Conservation (phyloP, 345 rosid species). For the Linum lewisii region DNA sequence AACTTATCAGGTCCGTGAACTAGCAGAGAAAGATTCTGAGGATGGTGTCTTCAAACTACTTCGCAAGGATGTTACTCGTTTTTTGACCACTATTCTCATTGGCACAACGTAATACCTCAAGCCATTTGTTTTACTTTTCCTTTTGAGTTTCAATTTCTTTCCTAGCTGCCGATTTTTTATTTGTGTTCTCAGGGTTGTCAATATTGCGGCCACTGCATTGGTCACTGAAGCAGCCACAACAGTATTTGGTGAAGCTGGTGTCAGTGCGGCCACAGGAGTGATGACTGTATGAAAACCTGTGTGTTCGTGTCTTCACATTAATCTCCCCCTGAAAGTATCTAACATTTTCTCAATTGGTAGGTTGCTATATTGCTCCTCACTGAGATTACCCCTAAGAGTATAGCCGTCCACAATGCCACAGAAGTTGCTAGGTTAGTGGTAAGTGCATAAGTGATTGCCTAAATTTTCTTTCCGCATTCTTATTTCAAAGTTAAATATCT, state of each 20-base stretch:
- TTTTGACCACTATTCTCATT: slow-evolving; percentile 93
- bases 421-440: slow-evolving; percentile 97
- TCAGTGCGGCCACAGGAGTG: slow-evolving; percentile 96
- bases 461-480: background rate
- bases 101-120: slow-evolving; percentile 79
- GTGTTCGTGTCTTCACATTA: slow-evolving; percentile 1
- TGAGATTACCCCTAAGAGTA: slow-evolving; percentile 97
- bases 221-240: slow-evolving; percentile 98
- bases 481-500: background rate
- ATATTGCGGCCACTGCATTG: slow-evolving; percentile 97
- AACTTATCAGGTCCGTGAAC: slow-evolving; percentile 69
- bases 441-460: slow-evolving; percentile 19
- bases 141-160: slow-evolving; percentile 18
- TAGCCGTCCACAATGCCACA: slow-evolving; percentile 91
- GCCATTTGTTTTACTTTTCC: slow-evolving; percentile 12
- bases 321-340: background rate
- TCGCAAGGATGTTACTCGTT: slow-evolving; percentile 93
- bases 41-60: slow-evolving; percentile 94
- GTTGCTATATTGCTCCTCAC: slow-evolving; percentile 89
- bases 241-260: slow-evolving; percentile 99
- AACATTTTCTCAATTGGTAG: slow-evolving; percentile 20
- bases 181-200: slow-evolving; percentile 60
- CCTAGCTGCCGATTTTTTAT: slow-evolving; percentile 27
- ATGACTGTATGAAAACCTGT: slow-evolving; percentile 69
- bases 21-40: slow-evolving; percentile 95